Evolutionary conservation across 2,329 filamentous ascomycete species (phyloP).

Genomic region (Saccharata proteae): DNA sequence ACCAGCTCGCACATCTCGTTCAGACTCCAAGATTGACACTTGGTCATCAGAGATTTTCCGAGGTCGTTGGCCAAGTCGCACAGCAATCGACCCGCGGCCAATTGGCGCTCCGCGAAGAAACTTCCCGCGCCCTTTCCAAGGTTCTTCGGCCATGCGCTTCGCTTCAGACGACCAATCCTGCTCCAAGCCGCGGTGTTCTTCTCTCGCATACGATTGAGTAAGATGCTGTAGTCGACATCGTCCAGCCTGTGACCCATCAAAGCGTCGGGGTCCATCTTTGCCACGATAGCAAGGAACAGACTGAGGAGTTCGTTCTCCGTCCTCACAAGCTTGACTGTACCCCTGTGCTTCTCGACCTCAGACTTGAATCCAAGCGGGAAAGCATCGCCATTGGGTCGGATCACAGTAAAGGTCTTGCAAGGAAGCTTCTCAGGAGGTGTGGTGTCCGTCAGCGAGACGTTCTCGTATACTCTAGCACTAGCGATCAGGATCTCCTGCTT

Average conservation of each 20-base stretch:
- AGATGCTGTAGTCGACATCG: conserved; percentile 86
- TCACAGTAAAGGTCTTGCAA: conserved; percentile 81
- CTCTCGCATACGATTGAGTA: conserved; percentile 75
- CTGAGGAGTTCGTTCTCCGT: conserved; percentile 75
- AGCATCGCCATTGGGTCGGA: conserved; percentile 62
- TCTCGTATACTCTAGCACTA: conserved; percentile 85
- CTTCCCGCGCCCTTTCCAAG: conserved; percentile 78
- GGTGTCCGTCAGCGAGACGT: conserved; percentile 75
- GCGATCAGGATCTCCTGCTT: conserved; percentile 92
- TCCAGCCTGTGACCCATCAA: conserved; percentile 92
- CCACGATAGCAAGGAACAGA: conserved; percentile 80
- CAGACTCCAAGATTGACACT: conserved; percentile 95
- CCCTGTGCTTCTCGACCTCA: conserved; percentile 60
- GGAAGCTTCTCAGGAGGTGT: conserved; percentile 80
- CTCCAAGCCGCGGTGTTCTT: conserved; percentile 94
- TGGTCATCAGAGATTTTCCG: conserved; percentile 92
- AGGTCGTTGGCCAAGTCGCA: conserved; percentile 95
- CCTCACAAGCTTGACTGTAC: conserved; percentile 68
- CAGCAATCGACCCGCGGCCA: conserved; percentile 77
- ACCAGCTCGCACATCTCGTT: conserved; percentile 96
- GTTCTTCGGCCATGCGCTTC: conserved; percentile 73
- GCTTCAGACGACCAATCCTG: conserved; percentile 74
- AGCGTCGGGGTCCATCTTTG: conserved; percentile 83
- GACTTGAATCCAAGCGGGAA: conserved; percentile 84
- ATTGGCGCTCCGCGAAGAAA: conserved; percentile 84